These are phyloP conservation scores for Eucalyptus tenuipes DNA, from an alignment of 345 rosid genomes.

Conservation along the genomic window DNA sequence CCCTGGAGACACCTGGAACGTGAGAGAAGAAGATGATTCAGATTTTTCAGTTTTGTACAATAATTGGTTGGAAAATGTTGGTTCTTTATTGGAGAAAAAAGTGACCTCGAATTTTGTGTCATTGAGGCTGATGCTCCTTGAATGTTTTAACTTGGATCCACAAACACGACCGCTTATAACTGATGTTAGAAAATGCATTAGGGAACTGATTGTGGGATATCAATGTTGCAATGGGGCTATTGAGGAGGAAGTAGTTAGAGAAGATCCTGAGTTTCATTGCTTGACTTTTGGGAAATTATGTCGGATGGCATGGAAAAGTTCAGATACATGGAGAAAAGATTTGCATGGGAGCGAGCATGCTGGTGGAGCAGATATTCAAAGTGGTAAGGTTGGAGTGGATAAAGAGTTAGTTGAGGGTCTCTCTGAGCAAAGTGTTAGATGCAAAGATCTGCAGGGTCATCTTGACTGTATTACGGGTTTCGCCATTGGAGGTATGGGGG, in stretches of 20 bases:
- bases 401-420: conserved; percentile 32
- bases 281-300: conserved; percentile 51
- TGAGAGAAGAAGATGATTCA: conserved; percentile 8
- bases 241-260: conserved; percentile 1
- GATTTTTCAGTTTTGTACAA: conserved; percentile 13
- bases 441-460: conserved; percentile 56
- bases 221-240: conserved; percentile 14
- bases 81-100: conserved; percentile 17
- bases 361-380: conserved; percentile 8
- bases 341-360: conserved; percentile 2
- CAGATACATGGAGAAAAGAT: conserved; percentile 5
- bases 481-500: conserved; percentile 61
- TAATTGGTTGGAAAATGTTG: conserved; percentile 26
- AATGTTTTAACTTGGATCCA: conserved; percentile 52
- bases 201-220: conserved; percentile 35
- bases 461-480: conserved; percentile 70
- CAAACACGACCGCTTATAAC: conserved; percentile 32
- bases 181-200: conserved; percentile 56
- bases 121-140: conserved; percentile 28
- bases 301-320: conserved; percentile 3
- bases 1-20: conserved; percentile 11
- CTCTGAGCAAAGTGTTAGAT: conserved; percentile 32
- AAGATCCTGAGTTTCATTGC: conserved; percentile 16
- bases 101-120: conserved; percentile 14
- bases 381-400: conserved; percentile 6